A percentile compares a stretch with the other conserved stretches of the same genome.
phyloP scores from a whole-genome alignment of 169 alveolate species.

The Babesia gibsoni region DNA sequence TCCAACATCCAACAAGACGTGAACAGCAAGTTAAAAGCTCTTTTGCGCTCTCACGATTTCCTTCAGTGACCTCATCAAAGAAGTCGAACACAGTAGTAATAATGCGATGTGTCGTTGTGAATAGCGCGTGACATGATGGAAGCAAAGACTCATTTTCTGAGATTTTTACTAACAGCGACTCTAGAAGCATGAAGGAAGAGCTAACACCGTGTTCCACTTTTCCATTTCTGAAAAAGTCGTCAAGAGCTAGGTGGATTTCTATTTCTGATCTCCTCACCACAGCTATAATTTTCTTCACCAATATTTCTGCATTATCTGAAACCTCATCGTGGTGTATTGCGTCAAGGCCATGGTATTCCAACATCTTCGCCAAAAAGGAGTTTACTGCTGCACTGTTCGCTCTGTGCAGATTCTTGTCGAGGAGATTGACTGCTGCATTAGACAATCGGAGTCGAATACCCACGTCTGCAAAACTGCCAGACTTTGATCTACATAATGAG shows the following conservation, averaged over 20 bases:
- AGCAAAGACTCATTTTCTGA: conserved; percentile 11
- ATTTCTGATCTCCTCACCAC: conserved; percentile 41
- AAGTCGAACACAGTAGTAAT: conserved; percentile 30
- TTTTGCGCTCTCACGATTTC: not conserved
- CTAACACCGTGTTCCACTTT: not conserved
- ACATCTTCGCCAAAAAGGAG: conserved; percentile 7
- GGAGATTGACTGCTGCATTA: not conserved
- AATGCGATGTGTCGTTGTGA: conserved; percentile 39
- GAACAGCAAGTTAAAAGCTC: conserved; percentile 6
- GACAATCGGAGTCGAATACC: not conserved
- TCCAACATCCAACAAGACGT: conserved; percentile 57
- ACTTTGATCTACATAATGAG: not conserved
- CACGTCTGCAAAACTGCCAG: not conserved
- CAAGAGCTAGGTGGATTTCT: conserved; percentile 44
- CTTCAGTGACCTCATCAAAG: conserved; percentile 8
- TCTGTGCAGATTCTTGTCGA: conserved; percentile 2
- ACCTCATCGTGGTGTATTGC: not conserved
- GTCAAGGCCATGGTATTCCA: conserved; percentile 7
- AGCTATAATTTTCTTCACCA: conserved; percentile 1
- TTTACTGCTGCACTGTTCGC: not conserved
- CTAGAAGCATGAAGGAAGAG: conserved; percentile 29
- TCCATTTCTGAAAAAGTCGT: conserved; percentile 29
- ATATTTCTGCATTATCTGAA: not conserved
- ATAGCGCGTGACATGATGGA: conserved; percentile 40
- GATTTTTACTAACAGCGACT: conserved; percentile 8